Evolutionary conservation across 305 asterid species (phyloP).

Genomic region (Caryopteris hybrid): DNA sequence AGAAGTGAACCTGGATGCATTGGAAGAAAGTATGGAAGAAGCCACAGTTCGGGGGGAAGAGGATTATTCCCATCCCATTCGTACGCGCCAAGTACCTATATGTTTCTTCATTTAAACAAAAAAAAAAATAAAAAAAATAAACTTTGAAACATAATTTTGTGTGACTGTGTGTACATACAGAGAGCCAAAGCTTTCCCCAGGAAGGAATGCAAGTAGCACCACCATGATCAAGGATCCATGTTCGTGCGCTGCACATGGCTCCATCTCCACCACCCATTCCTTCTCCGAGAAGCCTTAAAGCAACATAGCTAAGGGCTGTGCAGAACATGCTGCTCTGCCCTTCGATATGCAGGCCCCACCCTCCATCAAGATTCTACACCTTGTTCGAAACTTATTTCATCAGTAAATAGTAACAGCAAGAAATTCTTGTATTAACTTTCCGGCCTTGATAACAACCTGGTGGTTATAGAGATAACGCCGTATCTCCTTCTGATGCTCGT

Average conservation of each 20-base stretch:
- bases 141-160: too few species aligned
- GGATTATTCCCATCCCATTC: constrained; percentile 62
- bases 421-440: too few species aligned
- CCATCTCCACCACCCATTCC: constrained; percentile 25
- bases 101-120: too few species aligned
- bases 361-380: constrained; percentile 60
- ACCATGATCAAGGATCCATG: constrained; percentile 64
- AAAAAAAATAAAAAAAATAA: too few species aligned
- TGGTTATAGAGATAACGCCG: constrained; percentile 55
- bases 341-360: constrained; percentile 74
- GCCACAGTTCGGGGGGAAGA: constrained; percentile 56
- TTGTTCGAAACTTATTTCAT: too few species aligned
- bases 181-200: constrained; percentile 65
- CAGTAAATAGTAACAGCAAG: too few species aligned
- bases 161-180: constrained; percentile 18
- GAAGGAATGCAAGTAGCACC: constrained; percentile 58
- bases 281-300: constrained; percentile 50
- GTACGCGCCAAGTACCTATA: constrained; percentile 46
- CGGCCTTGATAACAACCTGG: constrained; percentile 52
- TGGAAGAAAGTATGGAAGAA: constrained; percentile 46
- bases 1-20: constrained; percentile 44
- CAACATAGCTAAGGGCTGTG: constrained; percentile 43
- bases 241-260: constrained; percentile 36
- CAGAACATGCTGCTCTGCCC: constrained; percentile 61
- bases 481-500: constrained; percentile 47